Evolutionary conservation across 352 stramenopile genomes (phyloP), one percentile per base, ranked within the genome.

Genomic region (Salisapilia sapeloensis): DNA sequence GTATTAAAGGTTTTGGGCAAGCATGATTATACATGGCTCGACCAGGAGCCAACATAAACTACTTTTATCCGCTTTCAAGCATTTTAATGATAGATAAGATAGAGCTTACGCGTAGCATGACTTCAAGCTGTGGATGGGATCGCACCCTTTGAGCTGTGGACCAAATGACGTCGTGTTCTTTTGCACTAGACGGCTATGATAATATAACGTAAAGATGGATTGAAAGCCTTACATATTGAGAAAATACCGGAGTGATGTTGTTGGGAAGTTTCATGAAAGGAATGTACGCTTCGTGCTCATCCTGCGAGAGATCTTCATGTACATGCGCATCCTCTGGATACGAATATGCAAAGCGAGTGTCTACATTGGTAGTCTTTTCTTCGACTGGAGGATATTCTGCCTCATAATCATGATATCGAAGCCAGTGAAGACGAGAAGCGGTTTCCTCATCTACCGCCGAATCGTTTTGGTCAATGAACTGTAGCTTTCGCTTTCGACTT

Each of bases 401-500:
- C 6, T 33, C 28, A 34, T 74, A 69, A 41, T 74, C 59, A 13
- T 40, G 46, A 22, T 60, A 74, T 14, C 59, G 59, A 35, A 74
- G 32, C 11, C 42, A 42, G 32, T 66, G 56, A n/a, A 74, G 44
- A n/a, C n/a, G n/a, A n/a, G n/a, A n/a, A n/a, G n/a, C n/a, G n/a
- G n/a, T n/a, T 23, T 50, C 26, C 27, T 38, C 28, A 28, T 3
- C 12, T 2, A 18, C 39, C 7, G 12, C 17, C 2, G 10, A 24
- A 8, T 9, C 16, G 23, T 28, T 8, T 2, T 23, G 20, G 5
- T 4, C 4, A 6, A 9, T 18, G 23, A 15, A 24, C 1, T 4
- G 31, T 8, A 14, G 13, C 5, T 25, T 21, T 9, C 24, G 27
- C 37, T 44, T 42, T 37, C 32, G 44, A 33, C 53, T 60, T 40